phyloP scores from a whole-genome alignment of 345 rosid species.

The Acer saccharum region DNA sequence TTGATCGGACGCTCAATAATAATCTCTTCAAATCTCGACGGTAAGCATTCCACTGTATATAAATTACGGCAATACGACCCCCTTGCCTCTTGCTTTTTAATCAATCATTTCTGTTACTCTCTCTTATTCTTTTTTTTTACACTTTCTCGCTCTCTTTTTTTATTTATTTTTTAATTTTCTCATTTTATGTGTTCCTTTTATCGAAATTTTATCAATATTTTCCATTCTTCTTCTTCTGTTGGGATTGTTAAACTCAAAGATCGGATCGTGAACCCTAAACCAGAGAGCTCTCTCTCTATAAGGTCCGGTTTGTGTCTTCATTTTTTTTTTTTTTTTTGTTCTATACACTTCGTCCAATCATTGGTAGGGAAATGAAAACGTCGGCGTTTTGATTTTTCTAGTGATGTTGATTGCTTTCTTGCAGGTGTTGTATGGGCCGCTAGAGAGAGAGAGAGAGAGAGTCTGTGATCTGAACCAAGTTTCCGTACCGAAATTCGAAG shows the following conservation, averaged over 20 bases:
- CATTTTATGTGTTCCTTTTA: background rate
- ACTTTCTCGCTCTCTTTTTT: background rate
- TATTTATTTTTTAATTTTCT: background rate
- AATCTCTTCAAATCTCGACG: conserved; percentile 9
- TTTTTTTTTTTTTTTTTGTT: background rate
- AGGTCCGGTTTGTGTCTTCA: background rate
- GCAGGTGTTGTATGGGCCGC: conserved; percentile 10
- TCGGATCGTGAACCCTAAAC: conserved; percentile 33
- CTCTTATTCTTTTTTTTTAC: background rate
- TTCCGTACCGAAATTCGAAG: background rate
- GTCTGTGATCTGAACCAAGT: conserved; percentile 16
- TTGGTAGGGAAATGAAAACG: background rate
- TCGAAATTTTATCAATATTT: background rate
- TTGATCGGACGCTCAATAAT: conserved; percentile 12
- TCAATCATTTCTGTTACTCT: background rate
- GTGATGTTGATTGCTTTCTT: background rate
- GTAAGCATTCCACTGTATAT: background rate
- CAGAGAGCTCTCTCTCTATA: conserved; percentile 3
- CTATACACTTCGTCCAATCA: background rate
- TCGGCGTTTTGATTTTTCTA: background rate
- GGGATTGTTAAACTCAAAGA: conserved; percentile 31
- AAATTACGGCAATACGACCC: background rate
- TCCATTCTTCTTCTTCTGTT: conserved; percentile 11
- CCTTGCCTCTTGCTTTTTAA: background rate
- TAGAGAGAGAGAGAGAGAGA: conserved; percentile 13